These are phyloP conservation scores for Hyaloscypha hepaticicola DNA, from an alignment of 495 filamentous ascomycete genomes.

Conservation along the genomic window DNA sequence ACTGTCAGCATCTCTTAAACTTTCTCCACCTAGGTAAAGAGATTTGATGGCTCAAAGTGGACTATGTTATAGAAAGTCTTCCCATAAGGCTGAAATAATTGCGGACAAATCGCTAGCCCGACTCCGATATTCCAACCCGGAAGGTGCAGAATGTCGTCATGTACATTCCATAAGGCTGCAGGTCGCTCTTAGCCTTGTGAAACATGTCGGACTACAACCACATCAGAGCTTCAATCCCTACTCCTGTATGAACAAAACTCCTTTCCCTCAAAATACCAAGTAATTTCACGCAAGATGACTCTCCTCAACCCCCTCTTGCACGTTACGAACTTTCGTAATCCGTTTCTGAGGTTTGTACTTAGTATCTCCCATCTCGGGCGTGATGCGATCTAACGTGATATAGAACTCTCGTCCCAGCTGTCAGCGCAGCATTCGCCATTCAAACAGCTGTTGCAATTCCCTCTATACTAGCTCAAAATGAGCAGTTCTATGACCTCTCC, in stretches of 20 bases:
- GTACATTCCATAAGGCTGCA: not conserved
- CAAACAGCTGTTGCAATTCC: constrained; percentile 57
- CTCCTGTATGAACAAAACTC: no score
- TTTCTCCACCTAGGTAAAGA: no score
- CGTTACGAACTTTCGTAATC: constrained; percentile 54
- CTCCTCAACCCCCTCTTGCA: constrained; percentile 51
- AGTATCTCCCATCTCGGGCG: not conserved
- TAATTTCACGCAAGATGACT: constrained; percentile 38
- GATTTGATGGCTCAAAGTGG: no score
- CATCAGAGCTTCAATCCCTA: not conserved
- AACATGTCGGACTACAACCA: not conserved
- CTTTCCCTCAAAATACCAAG: not conserved
- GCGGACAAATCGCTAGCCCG: not conserved
- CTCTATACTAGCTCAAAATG: constrained; percentile 54
- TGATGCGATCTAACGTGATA: not conserved
- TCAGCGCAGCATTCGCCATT: constrained; percentile 54
- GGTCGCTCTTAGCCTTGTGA: not conserved
- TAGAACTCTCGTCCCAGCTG: constrained; percentile 53
- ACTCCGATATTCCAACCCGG: not conserved
- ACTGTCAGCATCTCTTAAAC: not conserved
- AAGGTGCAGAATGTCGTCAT: constrained; percentile 12
- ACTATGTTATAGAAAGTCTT: not conserved
- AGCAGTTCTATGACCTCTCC: constrained; percentile 65
- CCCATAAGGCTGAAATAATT: not conserved
- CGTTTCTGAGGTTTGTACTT: constrained; percentile 47